Conservation (phyloP, 192 early-diverging fungal genomes). For the Lobosporangium transversale region DNA sequence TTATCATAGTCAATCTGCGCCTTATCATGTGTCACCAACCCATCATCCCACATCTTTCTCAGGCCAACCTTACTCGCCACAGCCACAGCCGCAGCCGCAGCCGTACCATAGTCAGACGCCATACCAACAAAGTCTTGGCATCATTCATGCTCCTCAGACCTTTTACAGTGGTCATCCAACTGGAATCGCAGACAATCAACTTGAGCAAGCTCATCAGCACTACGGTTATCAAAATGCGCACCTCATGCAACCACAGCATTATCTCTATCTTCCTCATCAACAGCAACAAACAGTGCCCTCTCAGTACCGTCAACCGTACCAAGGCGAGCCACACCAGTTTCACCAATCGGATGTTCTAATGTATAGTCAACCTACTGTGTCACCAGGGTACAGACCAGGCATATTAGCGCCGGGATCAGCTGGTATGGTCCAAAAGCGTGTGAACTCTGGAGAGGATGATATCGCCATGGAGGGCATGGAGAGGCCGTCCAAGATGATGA, state of each 20-base stretch:
- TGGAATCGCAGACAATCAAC: too few species aligned
- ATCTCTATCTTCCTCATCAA: slow-evolving; percentile 3
- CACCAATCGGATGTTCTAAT: slow-evolving; percentile 3
- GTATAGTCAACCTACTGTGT: background rate
- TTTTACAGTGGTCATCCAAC: slow-evolving; percentile 22
- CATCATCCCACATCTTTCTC: slow-evolving; percentile 2
- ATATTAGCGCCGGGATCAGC: background rate
- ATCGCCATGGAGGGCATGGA: slow-evolving; percentile 38
- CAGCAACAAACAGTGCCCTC: too few species aligned
- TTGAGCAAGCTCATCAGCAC: background rate
- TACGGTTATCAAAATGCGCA: slow-evolving; percentile 11
- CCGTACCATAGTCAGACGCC: background rate
- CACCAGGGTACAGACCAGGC: background rate
- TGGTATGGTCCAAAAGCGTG: slow-evolving; percentile 8
- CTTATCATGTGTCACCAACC: background rate
- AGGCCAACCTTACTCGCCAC: slow-evolving; percentile 9
- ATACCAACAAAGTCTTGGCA: background rate
- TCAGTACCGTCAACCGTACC: slow-evolving; percentile 12
- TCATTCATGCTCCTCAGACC: slow-evolving; percentile 4
- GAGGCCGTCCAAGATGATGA: slow-evolving; percentile 20
- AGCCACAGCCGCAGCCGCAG: background rate
- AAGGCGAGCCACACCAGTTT: background rate
- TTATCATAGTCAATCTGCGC: too few species aligned
- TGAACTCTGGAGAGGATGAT: slow-evolving; percentile 11
- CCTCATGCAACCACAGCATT: slow-evolving; percentile 3